Evolutionary conservation across 192 early-diverging fungal genomes (phyloP), one percentile per base, ranked within the genome.

Genomic region (Entophlyctis luteolus): DNA sequence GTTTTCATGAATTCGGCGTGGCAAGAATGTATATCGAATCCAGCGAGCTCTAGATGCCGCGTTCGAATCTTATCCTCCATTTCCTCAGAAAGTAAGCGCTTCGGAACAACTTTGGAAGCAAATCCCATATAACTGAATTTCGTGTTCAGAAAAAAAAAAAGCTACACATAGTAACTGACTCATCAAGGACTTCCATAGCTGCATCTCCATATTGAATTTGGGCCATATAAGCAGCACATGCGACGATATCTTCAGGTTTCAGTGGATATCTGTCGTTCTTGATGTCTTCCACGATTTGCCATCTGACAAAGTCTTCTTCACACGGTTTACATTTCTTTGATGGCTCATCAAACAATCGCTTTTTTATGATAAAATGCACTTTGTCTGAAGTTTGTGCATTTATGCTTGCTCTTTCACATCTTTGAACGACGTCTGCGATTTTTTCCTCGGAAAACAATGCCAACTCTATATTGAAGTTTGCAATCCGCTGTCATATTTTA

Each of bases 301-400:
- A 69, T 54, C 70, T 42, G 8, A 73, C 48, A 36, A 81, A 70
- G 6, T 59, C 59, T 23, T 81, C 76, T 36, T 75, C 79, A 1
- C 48, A 28, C 5, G 55, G 46, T 18, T 55, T 48, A 45, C 27
- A 27, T 28, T 42, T 59, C 38, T 62, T 50, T 14, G 37, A 32
- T 3, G 77, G 73, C 39, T 73, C 50, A n/a, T 75, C 48, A 65
- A 75, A 77, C 6, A 81, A 35, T 8, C 72, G 54, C 38, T 74
- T 75, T 58, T 75, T 81, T 48, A 77, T 63, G 32, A 72, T 62
- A 50, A 81, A 78, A 32, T 68, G 70, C 6, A 81, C 78, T 22
- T 72, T 73, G 39, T 62, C 53, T 27, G 38, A 10, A 12, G 55
- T 58, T 36, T 48, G 48, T 16, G 59, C 27, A 8, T 35, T 28